Percentiles rank a stretch among this genome's conserved stretches.
phyloP scores from a whole-genome alignment of 208 protist genomes.

The Trypanosoma cruzi region DNA sequence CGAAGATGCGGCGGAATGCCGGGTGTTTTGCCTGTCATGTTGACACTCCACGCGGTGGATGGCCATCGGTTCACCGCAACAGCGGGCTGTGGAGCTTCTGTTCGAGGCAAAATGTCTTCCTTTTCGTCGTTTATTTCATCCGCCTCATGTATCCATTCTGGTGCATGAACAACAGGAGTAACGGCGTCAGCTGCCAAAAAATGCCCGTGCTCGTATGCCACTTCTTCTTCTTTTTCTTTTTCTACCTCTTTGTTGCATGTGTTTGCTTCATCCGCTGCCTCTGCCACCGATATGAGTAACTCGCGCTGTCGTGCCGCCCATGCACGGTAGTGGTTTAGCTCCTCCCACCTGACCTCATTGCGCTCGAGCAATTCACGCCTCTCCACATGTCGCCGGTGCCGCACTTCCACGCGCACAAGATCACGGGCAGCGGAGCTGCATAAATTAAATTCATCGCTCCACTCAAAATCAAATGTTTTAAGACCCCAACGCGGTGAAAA shows the following conservation, averaged over 20 bases:
- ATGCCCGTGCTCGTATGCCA: neutral
- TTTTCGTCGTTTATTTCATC: constrained; percentile 2
- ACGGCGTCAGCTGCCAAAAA: neutral
- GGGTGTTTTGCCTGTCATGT: constrained; percentile 17
- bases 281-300: neutral
- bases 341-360: constrained; percentile 28
- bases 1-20: constrained; percentile 24
- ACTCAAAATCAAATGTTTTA: constrained; percentile 18
- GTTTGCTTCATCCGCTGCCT: neutral
- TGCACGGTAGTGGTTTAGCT: constrained; percentile 13
- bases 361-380: constrained; percentile 22
- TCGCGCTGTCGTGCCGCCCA: neutral
- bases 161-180: neutral
- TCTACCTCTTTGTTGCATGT: neutral
- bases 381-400: constrained; percentile 18
- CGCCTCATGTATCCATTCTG: neutral
- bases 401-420: constrained; percentile 16
- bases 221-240: constrained; percentile 1
- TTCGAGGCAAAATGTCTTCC: constrained; percentile 13
- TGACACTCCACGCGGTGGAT: constrained; percentile 20
- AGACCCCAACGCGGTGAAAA: neutral
- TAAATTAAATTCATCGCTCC: neutral
- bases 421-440: too few species aligned
- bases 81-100: constrained; percentile 1
- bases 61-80: neutral